Conservation (phyloP, 441 rosid genomes). For the Omphalea diandra region DNA sequence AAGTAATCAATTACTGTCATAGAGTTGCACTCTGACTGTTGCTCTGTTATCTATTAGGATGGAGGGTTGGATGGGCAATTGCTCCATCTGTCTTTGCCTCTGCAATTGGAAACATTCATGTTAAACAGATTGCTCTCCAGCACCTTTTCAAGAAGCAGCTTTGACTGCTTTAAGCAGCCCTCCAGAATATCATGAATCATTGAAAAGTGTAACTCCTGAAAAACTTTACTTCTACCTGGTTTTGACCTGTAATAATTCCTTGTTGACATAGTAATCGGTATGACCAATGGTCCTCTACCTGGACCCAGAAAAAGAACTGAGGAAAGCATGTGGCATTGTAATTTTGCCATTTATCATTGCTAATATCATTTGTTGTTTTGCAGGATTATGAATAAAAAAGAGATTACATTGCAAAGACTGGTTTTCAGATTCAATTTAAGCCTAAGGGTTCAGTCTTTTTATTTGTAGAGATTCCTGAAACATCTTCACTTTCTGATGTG, state of each 20-base stretch:
- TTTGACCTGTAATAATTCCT: not conserved
- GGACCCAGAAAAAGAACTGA: not conserved
- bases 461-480: conserved; percentile 52
- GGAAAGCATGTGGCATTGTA: not conserved
- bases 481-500: conserved; percentile 46
- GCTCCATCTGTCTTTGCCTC: conserved; percentile 51
- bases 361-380: conserved; percentile 14
- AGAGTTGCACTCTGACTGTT: conserved; percentile 14
- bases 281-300: not conserved
- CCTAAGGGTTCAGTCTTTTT: conserved; percentile 62
- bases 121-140: conserved; percentile 62
- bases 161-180: conserved; percentile 52
- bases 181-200: conserved; percentile 38
- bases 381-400: conserved; percentile 58
- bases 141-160: conserved; percentile 74
- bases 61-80: conserved; percentile 76
- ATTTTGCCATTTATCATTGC: not conserved
- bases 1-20: conserved; percentile 3
- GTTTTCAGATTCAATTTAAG: conserved; percentile 46
- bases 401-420: conserved; percentile 40
- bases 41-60: conserved; percentile 37
- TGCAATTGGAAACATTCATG: conserved; percentile 55
- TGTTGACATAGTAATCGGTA: not conserved
- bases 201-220: conserved; percentile 41
- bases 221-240: conserved; percentile 7